These are phyloP conservation scores for Ordospora colligata DNA, from an alignment of 371 early-diverging fungal species.

Conservation along the genomic window DNA sequence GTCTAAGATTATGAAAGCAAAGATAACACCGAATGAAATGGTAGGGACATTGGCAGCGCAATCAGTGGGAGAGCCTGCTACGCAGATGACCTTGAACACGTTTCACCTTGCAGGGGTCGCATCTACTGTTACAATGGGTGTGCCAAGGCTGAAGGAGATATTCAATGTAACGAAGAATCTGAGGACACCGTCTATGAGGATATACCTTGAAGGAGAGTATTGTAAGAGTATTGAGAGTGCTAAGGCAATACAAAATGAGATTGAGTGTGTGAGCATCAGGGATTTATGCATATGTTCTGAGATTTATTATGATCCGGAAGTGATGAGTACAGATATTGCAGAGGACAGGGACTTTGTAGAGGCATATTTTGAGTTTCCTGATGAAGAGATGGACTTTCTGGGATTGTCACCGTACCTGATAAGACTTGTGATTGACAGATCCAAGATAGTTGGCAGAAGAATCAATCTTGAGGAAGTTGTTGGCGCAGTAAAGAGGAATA, in stretches of 20 bases:
- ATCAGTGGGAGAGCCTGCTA: slow-evolving; percentile 98
- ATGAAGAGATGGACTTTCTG: slow-evolving; percentile 62
- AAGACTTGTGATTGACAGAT: slow-evolving; percentile 68
- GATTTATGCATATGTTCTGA: slow-evolving; percentile 73
- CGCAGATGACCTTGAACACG: slow-evolving; percentile 99
- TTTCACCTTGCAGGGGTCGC: slow-evolving; percentile 98
- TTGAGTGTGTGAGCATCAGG: slow-evolving; percentile 81
- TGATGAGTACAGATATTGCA: slow-evolving; percentile 70
- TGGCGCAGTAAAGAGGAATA: slow-evolving; percentile 65
- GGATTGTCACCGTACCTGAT: slow-evolving; percentile 39
- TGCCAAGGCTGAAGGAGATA: slow-evolving; percentile 97
- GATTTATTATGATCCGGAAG: slow-evolving; percentile 92
- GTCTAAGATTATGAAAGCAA: slow-evolving; percentile 72
- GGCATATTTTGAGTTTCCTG: slow-evolving; percentile 75
- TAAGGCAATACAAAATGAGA: slow-evolving; percentile 74
- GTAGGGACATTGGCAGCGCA: slow-evolving; percentile 97
- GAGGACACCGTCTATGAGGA: slow-evolving; percentile 82
- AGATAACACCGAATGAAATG: slow-evolving; percentile 94
- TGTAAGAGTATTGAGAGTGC: slow-evolving; percentile 70
- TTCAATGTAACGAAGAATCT: slow-evolving; percentile 93
- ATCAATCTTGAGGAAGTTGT: slow-evolving; percentile 72
- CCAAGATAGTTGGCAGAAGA: slow-evolving; percentile 75
- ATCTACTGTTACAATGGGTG: slow-evolving; percentile 92
- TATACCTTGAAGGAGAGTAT: slow-evolving; percentile 69
- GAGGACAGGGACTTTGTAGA: slow-evolving; percentile 84